These are phyloP conservation scores for Hypoxylon sp. DNA, from an alignment of 2,329 filamentous ascomycete species.

Conservation along the genomic window DNA sequence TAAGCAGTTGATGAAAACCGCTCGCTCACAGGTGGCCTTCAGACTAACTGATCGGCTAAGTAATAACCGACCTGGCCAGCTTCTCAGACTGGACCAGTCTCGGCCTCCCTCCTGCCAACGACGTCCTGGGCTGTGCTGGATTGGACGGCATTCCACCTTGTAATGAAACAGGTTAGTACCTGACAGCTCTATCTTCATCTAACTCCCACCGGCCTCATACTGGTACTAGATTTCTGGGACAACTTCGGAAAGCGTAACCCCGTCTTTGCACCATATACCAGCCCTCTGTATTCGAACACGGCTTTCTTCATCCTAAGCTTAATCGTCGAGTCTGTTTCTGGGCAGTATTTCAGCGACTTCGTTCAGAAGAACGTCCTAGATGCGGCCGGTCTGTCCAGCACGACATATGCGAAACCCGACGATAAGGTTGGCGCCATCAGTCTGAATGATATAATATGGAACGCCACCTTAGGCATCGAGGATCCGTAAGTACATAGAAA, in stretches of 20 bases:
- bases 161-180: conserved; percentile 48
- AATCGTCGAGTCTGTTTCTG: conserved; percentile 62
- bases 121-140: conserved; percentile 55
- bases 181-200: not conserved
- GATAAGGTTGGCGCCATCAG: conserved; percentile 57
- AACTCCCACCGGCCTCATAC: conserved; percentile 16
- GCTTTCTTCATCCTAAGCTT: conserved; percentile 62
- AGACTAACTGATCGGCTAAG: conserved; percentile 44
- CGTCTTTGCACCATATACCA: conserved; percentile 60
- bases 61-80: conserved; percentile 55
- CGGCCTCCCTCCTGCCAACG: conserved; percentile 54
- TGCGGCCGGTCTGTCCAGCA: conserved; percentile 60
- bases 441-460: conserved; percentile 54
- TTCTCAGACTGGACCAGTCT: conserved; percentile 53
- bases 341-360: conserved; percentile 58
- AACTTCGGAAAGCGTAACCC: conserved; percentile 56
- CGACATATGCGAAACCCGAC: conserved; percentile 56
- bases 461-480: conserved; percentile 55
- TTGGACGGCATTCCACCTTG: conserved; percentile 55
- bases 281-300: conserved; percentile 66
- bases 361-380: conserved; percentile 60
- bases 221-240: conserved; percentile 46
- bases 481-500: conserved; percentile 52
- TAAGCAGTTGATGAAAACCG: conserved; percentile 44
- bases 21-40: not conserved